These are phyloP conservation scores for Purpureocillium lavendulum DNA, from an alignment of 2,329 filamentous ascomycete genomes.

Conservation along the genomic window DNA sequence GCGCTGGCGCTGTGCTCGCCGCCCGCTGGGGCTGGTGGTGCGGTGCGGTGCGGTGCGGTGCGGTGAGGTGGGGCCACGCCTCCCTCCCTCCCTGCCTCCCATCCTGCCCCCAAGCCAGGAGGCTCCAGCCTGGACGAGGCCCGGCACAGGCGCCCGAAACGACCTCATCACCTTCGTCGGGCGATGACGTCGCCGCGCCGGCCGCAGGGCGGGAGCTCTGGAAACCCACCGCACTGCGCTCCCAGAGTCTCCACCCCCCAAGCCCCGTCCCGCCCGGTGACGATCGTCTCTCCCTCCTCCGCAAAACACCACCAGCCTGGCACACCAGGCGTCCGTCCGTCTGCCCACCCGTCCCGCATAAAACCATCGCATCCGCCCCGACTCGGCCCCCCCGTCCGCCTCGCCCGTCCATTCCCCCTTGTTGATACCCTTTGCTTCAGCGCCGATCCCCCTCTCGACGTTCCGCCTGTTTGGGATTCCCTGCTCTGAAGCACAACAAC, in stretches of 20 bases:
- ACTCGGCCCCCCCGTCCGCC: neutral
- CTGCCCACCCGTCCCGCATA: constrained; percentile 4
- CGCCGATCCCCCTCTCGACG: constrained; percentile 2
- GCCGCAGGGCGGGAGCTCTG: no score
- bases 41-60: no score
- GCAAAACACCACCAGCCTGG: constrained; percentile 1
- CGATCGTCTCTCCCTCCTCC: constrained; percentile 3
- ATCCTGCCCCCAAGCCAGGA: no score
- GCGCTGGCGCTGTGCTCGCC: neutral
- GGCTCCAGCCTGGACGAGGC: neutral
- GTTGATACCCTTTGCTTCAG: constrained; percentile 2
- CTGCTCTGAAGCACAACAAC: no score
- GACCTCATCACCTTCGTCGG: neutral
- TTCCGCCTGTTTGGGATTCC: neutral
- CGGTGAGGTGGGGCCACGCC: no score
- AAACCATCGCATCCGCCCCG: constrained; percentile 7
- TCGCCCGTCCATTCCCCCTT: neutral
- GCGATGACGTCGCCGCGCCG: constrained; percentile 11
- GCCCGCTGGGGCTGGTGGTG: no score
- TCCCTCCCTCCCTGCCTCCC: no score
- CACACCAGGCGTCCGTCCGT: no score
- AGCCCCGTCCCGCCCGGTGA: constrained; percentile 5
- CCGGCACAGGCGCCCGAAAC: neutral
- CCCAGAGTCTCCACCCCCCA: no score
- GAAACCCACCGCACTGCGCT: no score